These are phyloP conservation scores for Strigomonas culicis DNA, from an alignment of 208 protist genomes.

Conservation along the genomic window DNA sequence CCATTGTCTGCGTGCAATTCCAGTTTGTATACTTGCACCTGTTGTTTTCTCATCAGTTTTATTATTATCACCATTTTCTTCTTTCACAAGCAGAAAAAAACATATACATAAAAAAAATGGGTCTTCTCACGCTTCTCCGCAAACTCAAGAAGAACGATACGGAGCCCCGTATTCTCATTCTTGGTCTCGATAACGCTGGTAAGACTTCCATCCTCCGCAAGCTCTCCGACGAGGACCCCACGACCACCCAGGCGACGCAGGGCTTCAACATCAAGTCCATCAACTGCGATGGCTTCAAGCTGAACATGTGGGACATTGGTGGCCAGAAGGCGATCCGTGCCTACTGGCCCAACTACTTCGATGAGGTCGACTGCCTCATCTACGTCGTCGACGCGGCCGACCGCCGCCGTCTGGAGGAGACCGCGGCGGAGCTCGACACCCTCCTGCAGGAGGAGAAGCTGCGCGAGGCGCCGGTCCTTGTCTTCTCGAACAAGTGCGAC, in stretches of 20 bases:
- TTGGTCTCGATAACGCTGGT: constrained; percentile 98
- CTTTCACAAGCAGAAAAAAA: background rate
- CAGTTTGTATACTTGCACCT: background rate
- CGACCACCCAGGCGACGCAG: constrained; percentile 95
- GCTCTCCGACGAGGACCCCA: constrained; percentile 95
- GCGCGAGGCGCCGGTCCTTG: constrained; percentile 90
- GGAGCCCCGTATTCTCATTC: constrained; percentile 94
- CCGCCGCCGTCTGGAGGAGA: constrained; percentile 92
- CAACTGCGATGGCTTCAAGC: constrained; percentile 93
- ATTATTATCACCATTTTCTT: background rate
- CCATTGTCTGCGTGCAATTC: background rate
- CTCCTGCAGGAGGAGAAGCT: constrained; percentile 96
- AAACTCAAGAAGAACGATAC: constrained; percentile 93
- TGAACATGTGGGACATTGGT: constrained; percentile 99
- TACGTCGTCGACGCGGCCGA: constrained; percentile 97
- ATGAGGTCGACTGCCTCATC: constrained; percentile 95
- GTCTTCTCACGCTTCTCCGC: constrained; percentile 92
- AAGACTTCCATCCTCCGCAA: constrained; percentile 98
- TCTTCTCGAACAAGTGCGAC: constrained; percentile 98
- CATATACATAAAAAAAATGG: constrained; percentile 73
- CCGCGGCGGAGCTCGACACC: constrained; percentile 86
- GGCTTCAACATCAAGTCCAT: constrained; percentile 99
- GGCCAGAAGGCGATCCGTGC: constrained; percentile 96
- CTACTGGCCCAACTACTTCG: constrained; percentile 98
- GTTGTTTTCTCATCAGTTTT: background rate